These are phyloP conservation scores for Daldinia concentrica DNA, from an alignment of 495 filamentous ascomycete genomes.

Conservation along the genomic window DNA sequence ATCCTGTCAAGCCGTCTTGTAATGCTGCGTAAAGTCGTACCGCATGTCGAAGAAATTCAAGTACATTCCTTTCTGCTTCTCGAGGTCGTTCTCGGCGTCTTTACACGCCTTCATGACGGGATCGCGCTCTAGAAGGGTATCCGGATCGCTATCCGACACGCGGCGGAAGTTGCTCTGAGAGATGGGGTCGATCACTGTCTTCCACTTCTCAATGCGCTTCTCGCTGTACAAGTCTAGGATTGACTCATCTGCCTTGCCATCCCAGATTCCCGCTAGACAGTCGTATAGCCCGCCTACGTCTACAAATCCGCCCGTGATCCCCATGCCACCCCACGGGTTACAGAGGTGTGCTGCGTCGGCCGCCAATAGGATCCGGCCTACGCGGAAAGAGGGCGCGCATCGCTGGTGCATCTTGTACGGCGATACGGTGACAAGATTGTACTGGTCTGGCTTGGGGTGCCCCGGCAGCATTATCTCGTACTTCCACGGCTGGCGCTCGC, in stretches of 20 bases:
- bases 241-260: constrained; percentile 62
- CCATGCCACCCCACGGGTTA: constrained; percentile 67
- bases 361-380: constrained; percentile 64
- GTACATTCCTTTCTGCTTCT: constrained; percentile 45
- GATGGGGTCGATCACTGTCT: constrained; percentile 64
- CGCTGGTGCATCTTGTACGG: constrained; percentile 71
- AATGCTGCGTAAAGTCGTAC: constrained; percentile 59
- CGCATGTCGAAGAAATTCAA: constrained; percentile 45
- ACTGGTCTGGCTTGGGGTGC: constrained; percentile 65
- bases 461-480: constrained; percentile 67
- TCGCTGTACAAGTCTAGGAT: constrained; percentile 68
- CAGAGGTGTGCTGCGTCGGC: constrained; percentile 70
- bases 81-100: constrained; percentile 45
- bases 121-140: constrained; percentile 49
- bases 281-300: constrained; percentile 69
- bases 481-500: constrained; percentile 60
- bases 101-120: constrained; percentile 53
- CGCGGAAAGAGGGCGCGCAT: constrained; percentile 64
- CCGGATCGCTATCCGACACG: constrained; percentile 51
- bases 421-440: constrained; percentile 62
- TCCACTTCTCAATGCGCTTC: constrained; percentile 64
- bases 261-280: constrained; percentile 64
- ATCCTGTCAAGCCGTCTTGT: constrained; percentile 38
- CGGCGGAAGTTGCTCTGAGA: constrained; percentile 62
- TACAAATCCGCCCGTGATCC: constrained; percentile 69